Conservation (phyloP, 2,329 filamentous ascomycete genomes). For the Monilinia fructicola region DNA sequence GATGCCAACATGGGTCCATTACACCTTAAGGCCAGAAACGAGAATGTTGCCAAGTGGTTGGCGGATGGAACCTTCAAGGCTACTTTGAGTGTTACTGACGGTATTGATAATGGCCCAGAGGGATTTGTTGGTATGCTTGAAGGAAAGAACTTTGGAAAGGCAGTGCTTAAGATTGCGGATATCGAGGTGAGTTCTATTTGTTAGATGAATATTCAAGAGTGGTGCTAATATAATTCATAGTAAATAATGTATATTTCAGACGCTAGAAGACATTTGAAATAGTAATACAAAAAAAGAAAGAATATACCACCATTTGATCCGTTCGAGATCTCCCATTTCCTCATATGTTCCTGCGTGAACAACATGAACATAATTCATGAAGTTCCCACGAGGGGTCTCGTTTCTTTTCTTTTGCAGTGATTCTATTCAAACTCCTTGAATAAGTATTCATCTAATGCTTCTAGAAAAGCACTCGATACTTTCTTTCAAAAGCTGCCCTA, state of each 20-base stretch:
- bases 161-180: slow-evolving; percentile 60
- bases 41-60: slow-evolving; percentile 69
- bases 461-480: background rate
- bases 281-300: background rate
- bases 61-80: slow-evolving; percentile 64
- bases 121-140: slow-evolving; percentile 66
- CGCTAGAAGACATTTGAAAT: background rate
- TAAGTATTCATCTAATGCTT: background rate
- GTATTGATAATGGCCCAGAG: slow-evolving; percentile 65
- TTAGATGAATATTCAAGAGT: too few relatives aligned
- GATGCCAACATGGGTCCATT: slow-evolving; percentile 62
- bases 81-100: slow-evolving; percentile 58
- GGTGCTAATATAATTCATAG: background rate
- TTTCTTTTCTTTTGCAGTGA: background rate
- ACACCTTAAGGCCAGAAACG: slow-evolving; percentile 60
- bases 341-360: too few relatives aligned
- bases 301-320: background rate
- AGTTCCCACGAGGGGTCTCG: background rate
- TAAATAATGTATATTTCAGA: background rate
- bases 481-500: too few relatives aligned
- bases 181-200: slow-evolving; percentile 23
- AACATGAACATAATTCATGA: background rate
- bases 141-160: slow-evolving; percentile 73
- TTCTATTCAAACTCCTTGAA: background rate
- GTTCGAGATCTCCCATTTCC: too few relatives aligned